Base-by-base conservation (phyloP, 108 stramenopile species). In the Chaetoceros tenuissimus region DNA sequence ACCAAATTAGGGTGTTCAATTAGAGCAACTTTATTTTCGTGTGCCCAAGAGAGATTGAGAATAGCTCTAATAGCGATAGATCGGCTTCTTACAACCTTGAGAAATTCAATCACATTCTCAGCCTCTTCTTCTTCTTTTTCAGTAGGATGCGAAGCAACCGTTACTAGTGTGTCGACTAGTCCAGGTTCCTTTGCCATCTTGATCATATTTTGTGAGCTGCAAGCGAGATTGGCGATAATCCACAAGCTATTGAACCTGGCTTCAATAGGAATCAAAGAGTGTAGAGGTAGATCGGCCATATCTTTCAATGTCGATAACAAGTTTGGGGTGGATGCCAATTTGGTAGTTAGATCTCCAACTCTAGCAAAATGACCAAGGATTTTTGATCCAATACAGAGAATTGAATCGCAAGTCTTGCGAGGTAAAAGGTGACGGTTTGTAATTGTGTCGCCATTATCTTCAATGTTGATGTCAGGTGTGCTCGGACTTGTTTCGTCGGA, bases 361-460 rank as follows among this genome's bases (percentile, higher is more conserved):
- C 78, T 63, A 25, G 82, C 82, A 63, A 77, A 79, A 56, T 83
- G 82, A 0, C 82, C 82, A 7, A 83, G 52, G 23, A 79, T 68
- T 47, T 78, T 76, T 10, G 75, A 70, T 3, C 60, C 61, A 34
- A 74, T 73, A 2, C 54, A 60, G 17, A 83, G 49, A n/a, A 75
- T 29, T 13, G 60, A 34, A 31, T 73, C 68, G 19, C 57, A 58
- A 22, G 65, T 66, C 7, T 49, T 7, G 18, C 48, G 34, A 10
- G 34, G 13, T 40, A 40, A n/a, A n/a, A n/a, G n/a, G n/a, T n/a
- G n/a, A n/a, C n/a, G n/a, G n/a, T n/a, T n/a, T n/a, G n/a, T n/a
- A n/a, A n/a, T n/a, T n/a, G n/a, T n/a, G n/a, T n/a, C n/a, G n/a
- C n/a, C n/a, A n/a, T n/a, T n/a, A n/a, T n/a, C n/a, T n/a, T n/a